Evolutionary conservation across 768 basidiomycete genomes (phyloP).

Genomic region (Auricularia sp.): DNA sequence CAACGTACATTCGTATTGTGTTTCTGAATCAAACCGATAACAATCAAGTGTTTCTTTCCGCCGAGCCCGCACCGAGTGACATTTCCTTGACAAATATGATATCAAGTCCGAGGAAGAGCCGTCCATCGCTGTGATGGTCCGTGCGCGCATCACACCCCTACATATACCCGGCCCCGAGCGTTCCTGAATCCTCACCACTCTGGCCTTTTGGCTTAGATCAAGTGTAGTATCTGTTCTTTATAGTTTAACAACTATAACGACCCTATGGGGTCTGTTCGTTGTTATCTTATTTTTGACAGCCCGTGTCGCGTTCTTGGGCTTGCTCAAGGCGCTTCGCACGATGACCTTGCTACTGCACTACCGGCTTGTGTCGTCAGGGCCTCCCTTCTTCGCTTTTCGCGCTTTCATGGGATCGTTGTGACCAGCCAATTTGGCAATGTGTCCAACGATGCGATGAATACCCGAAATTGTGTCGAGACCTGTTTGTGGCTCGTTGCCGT

Average conservation of each 20-base stretch:
- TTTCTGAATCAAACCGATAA: no score
- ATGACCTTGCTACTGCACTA: not conserved
- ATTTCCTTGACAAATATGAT: no score
- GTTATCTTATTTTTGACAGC: not conserved
- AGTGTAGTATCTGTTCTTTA: constrained; percentile 97
- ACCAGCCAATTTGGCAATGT: not conserved
- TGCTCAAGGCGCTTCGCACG: not conserved
- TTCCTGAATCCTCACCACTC: constrained; percentile 50
- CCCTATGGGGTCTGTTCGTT: not conserved
- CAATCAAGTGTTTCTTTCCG: no score
- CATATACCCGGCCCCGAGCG: no score
- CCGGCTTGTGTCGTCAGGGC: not conserved
- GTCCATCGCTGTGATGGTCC: no score
- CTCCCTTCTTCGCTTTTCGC: not conserved
- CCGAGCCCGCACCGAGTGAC: no score
- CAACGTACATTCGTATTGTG: no score
- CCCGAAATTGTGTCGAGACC: no score
- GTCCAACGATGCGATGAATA: not conserved
- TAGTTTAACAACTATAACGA: constrained; percentile 24
- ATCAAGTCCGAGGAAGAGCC: no score
- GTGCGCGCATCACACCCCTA: no score
- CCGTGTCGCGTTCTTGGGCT: not conserved
- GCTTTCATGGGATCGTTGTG: not conserved
- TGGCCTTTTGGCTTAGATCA: constrained; percentile 96
- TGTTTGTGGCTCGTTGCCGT: no score